Evolutionary conservation across 2,329 filamentous ascomycete genomes (phyloP).

Genomic region (Waltergamsia citrina): DNA sequence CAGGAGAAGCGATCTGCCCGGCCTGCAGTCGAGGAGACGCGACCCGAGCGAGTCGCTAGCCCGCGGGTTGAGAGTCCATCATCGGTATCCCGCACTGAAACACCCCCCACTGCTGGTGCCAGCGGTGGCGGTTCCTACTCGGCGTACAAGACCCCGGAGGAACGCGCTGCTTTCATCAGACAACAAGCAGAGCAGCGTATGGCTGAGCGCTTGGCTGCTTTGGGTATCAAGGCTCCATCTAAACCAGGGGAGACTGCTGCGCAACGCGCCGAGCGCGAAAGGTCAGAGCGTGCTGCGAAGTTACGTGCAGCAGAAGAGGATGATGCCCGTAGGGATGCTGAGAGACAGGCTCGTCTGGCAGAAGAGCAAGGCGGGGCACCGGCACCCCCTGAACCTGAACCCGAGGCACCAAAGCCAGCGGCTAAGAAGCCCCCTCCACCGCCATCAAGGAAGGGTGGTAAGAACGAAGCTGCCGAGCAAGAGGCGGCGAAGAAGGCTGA

Average conservation of each 20-base stretch:
- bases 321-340: slow-evolving; percentile 77
- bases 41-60: slow-evolving; percentile 24
- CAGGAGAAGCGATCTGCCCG: slow-evolving; percentile 45
- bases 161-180: slow-evolving; percentile 91
- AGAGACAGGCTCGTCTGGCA: slow-evolving; percentile 73
- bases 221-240: slow-evolving; percentile 76
- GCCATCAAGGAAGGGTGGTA: slow-evolving; percentile 61
- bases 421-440: slow-evolving; percentile 67
- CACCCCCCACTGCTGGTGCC: slow-evolving; percentile 31
- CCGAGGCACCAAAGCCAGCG: slow-evolving; percentile 26
- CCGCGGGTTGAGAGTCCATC: slow-evolving; percentile 44
- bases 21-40: slow-evolving; percentile 31
- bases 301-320: slow-evolving; percentile 88
- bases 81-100: slow-evolving; percentile 41
- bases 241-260: slow-evolving; percentile 73
- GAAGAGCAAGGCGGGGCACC: slow-evolving; percentile 63
- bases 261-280: slow-evolving; percentile 83
- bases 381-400: slow-evolving; percentile 35
- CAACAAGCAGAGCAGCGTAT: slow-evolving; percentile 95
- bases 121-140: slow-evolving; percentile 62
- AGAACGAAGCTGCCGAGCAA: slow-evolving; percentile 15
- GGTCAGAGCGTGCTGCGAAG: slow-evolving; percentile 77
- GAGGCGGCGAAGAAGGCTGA: slow-evolving; percentile 45
- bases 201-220: slow-evolving; percentile 87
- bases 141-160: slow-evolving; percentile 82